phyloP scores from a whole-genome alignment of 352 stramenopile genomes.

The Peronospora tabacina region DNA sequence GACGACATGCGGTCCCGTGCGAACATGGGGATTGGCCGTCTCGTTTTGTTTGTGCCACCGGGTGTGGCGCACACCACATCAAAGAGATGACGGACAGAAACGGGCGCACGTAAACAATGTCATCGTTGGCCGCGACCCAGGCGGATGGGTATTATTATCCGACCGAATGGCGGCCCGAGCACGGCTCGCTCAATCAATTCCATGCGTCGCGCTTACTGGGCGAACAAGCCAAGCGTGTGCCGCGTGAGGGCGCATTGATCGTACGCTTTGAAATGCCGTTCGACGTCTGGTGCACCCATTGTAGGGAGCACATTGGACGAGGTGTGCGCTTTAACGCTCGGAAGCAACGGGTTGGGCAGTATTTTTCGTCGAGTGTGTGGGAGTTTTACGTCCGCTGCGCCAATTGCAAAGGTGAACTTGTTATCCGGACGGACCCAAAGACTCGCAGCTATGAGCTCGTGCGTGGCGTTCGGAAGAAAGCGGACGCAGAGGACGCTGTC shows the following conservation, averaged over 20 bases:
- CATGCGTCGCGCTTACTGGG: slow-evolving; percentile 67
- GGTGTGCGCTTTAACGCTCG: slow-evolving; percentile 95
- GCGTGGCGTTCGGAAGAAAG: slow-evolving; percentile 86
- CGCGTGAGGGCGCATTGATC: slow-evolving; percentile 86
- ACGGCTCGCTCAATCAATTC: slow-evolving; percentile 84
- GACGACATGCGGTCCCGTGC: too few species aligned
- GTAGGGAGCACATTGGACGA: slow-evolving; percentile 56
- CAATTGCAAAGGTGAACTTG: slow-evolving; percentile 79
- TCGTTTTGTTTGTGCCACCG: too few species aligned
- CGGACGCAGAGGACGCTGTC: slow-evolving; percentile 42
- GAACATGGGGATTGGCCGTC: too few species aligned
- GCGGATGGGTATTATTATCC: slow-evolving; percentile 98
- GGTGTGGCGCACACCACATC: slow-evolving; percentile 6
- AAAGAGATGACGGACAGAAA: too few species aligned
- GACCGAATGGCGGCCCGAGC: slow-evolving; percentile 83
- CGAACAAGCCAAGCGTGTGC: slow-evolving; percentile 49
- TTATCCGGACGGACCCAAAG: slow-evolving; percentile 94
- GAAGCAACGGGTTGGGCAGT: slow-evolving; percentile 87
- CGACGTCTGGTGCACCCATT: slow-evolving; percentile 89
- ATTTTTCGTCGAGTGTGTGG: slow-evolving; percentile 90
- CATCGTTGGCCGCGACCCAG: slow-evolving; percentile 91
- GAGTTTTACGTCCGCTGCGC: slow-evolving; percentile 94
- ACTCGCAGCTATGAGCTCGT: slow-evolving; percentile 84
- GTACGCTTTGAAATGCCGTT: slow-evolving; percentile 98
- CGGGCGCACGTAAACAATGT: slow-evolving; percentile 91